These are phyloP conservation scores for Citrus trifoliata DNA, from an alignment of 345 rosid genomes.

Conservation along the genomic window DNA sequence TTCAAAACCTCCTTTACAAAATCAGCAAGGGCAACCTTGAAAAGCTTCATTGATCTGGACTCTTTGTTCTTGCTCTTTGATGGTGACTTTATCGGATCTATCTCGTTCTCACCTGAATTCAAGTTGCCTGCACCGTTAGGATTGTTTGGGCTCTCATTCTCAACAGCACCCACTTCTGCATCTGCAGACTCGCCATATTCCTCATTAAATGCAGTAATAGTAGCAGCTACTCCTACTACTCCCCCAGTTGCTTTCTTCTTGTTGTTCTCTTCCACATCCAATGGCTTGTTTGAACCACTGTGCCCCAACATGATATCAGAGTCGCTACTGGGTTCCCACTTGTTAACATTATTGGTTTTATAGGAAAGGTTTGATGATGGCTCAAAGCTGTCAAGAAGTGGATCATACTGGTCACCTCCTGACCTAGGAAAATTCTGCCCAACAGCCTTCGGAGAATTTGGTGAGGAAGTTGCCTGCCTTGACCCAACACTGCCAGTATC, in stretches of 20 bases:
- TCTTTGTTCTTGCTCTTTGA: constrained; percentile 58
- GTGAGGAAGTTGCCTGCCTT: constrained; percentile 37
- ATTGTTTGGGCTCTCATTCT: constrained; percentile 49
- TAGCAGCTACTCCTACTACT: constrained; percentile 16
- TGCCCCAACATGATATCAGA: constrained; percentile 37
- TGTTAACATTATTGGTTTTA: constrained; percentile 33
- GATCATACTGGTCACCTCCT: constrained; percentile 74
- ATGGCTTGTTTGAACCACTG: constrained; percentile 47
- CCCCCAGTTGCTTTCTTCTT: constrained; percentile 36
- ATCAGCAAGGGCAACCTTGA: constrained; percentile 69
- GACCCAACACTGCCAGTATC: constrained; percentile 33
- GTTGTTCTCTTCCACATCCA: constrained; percentile 59
- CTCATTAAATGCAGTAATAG: constrained; percentile 42
- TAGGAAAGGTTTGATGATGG: constrained; percentile 43
- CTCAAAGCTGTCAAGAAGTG: constrained; percentile 79
- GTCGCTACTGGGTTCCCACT: constrained; percentile 39
- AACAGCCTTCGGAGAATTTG: constrained; percentile 35
- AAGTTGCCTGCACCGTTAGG: constrained; percentile 29
- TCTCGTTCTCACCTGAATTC: constrained; percentile 45
- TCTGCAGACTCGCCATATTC: constrained; percentile 75
- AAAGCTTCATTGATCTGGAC: constrained; percentile 64
- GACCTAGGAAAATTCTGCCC: constrained; percentile 29
- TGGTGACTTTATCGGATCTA: constrained; percentile 49
- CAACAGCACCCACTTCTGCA: constrained; percentile 57
- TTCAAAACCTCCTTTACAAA: constrained; percentile 90